Percentiles rank a stretch among this genome's conserved stretches.
These are phyloP conservation scores for Circinella minor DNA, from an alignment of 371 early-diverging fungal species.

Conservation along the genomic window DNA sequence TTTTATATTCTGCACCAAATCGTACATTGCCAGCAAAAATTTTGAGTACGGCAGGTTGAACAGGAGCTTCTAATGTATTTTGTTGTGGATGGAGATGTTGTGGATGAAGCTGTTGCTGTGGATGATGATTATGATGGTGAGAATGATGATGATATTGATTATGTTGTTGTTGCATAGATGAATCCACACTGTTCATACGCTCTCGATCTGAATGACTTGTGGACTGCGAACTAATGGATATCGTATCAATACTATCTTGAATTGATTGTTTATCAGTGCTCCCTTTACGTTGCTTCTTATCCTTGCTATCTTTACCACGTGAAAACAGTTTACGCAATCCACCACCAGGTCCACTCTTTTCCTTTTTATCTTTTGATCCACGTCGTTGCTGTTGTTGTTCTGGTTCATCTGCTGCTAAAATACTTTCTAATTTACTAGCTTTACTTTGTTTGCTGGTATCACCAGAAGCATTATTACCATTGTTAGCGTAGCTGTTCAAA, in stretches of 20 bases:
- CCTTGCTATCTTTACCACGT: slow-evolving; percentile 31
- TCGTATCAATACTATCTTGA: slow-evolving; percentile 34
- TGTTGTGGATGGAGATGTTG: slow-evolving; percentile 8
- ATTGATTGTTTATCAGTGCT: slow-evolving; percentile 19
- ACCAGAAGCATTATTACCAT: slow-evolving; percentile 5
- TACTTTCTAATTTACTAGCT: slow-evolving; percentile 36
- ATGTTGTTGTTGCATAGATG: slow-evolving; percentile 11
- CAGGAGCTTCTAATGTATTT: background rate
- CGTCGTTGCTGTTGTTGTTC: slow-evolving; percentile 1
- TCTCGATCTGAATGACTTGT: slow-evolving; percentile 36
- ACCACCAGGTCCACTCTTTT: slow-evolving; percentile 20
- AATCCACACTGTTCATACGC: slow-evolving; percentile 36
- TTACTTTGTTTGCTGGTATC: slow-evolving; percentile 12
- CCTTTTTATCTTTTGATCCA: slow-evolving; percentile 33
- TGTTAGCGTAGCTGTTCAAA: slow-evolving; percentile 12
- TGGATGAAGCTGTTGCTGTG: background rate
- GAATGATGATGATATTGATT: slow-evolving; percentile 17
- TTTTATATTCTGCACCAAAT: slow-evolving; percentile 51
- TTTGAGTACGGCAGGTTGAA: slow-evolving; percentile 30
- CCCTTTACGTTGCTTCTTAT: slow-evolving; percentile 33
- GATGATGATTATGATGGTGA: background rate
- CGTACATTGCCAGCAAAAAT: slow-evolving; percentile 58
- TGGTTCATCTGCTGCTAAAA: slow-evolving; percentile 13
- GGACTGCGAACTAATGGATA: slow-evolving; percentile 45
- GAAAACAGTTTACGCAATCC: slow-evolving; percentile 52